phyloP scores from a whole-genome alignment of 2,329 filamentous ascomycete genomes.

The Talaromyces pinophilus region DNA sequence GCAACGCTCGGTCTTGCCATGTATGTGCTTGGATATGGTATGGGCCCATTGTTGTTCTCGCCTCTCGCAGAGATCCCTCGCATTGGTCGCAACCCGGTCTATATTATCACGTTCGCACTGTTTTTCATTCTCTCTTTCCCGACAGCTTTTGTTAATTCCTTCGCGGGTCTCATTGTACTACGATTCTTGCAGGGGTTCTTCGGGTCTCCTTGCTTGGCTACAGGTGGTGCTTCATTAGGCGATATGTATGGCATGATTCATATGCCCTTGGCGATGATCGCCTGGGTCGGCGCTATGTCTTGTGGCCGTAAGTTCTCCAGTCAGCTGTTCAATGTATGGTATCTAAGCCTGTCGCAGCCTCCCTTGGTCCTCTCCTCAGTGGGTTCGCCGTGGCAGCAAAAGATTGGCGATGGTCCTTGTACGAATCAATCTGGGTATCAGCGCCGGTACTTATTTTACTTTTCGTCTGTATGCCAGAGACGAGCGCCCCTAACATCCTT shows the following conservation, averaged over 20 bases:
- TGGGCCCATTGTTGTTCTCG: constrained; percentile 66
- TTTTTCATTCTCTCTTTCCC: constrained; percentile 69
- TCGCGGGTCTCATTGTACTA: constrained; percentile 63
- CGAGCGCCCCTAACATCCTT: neutral
- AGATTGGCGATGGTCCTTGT: constrained; percentile 61
- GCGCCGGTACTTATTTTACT: constrained; percentile 54
- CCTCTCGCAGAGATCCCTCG: constrained; percentile 66
- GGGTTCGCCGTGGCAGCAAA: constrained; percentile 58
- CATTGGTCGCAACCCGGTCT: constrained; percentile 67
- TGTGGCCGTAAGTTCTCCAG: constrained; percentile 38
- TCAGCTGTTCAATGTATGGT: neutral
- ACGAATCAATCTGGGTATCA: constrained; percentile 64
- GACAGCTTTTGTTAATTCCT: constrained; percentile 62
- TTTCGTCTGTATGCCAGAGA: neutral
- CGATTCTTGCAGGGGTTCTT: constrained; percentile 67
- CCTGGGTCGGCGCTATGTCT: constrained; percentile 54
- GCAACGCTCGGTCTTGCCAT: constrained; percentile 35
- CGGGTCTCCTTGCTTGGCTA: constrained; percentile 64
- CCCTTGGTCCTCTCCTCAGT: constrained; percentile 62
- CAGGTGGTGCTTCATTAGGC: constrained; percentile 49
- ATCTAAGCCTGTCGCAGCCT: constrained; percentile 32
- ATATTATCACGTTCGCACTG: constrained; percentile 65
- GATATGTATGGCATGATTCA: constrained; percentile 56
- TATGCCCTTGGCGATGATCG: constrained; percentile 60
- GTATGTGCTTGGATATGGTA: constrained; percentile 49